phyloP scores from a whole-genome alignment of 257 asterid genomes.

The Nyctanthes arbortristis region DNA sequence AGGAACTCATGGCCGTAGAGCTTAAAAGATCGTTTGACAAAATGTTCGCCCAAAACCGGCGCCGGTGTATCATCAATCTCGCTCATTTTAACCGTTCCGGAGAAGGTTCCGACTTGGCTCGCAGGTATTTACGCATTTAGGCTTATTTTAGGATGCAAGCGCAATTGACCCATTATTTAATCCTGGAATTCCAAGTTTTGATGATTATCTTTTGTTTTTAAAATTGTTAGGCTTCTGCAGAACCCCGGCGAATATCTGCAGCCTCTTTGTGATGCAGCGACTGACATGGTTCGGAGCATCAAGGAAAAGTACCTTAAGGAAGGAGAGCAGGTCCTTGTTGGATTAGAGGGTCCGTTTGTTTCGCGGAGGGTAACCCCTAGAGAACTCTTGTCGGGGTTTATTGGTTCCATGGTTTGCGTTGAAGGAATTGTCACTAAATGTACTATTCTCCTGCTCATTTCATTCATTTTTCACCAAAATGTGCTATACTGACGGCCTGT shows the following conservation, averaged over 20 bases:
- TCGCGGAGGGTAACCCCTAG: slow-evolving; percentile 94
- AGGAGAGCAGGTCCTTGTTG: slow-evolving; percentile 89
- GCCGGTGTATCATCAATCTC: slow-evolving; percentile 70
- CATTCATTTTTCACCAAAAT: not conserved
- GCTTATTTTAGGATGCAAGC: not conserved
- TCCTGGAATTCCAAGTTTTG: not conserved
- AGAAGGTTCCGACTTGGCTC: slow-evolving; percentile 86
- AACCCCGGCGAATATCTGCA: slow-evolving; percentile 93
- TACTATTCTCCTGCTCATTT: slow-evolving; percentile 24
- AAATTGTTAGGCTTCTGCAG: slow-evolving; percentile 63
- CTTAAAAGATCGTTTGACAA: slow-evolving; percentile 54
- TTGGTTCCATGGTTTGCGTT: slow-evolving; percentile 92
- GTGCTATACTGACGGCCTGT: not conserved
- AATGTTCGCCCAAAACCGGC: slow-evolving; percentile 71
- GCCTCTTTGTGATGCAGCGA: slow-evolving; percentile 81
- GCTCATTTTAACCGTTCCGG: slow-evolving; percentile 77
- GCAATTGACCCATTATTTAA: not conserved
- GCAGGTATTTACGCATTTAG: slow-evolving; percentile 48
- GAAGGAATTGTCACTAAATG: slow-evolving; percentile 96
- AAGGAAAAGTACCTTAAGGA: slow-evolving; percentile 82
- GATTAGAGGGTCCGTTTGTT: slow-evolving; percentile 94
- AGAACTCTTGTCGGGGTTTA: slow-evolving; percentile 88
- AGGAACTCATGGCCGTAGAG: slow-evolving; percentile 68
- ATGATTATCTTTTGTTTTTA: slow-evolving; percentile 14
- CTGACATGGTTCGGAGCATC: slow-evolving; percentile 64